A percentile compares a stretch with the other conserved stretches of the same genome.
phyloP scores from a whole-genome alignment of 768 basidiomycete species.

The Boletales sp. region DNA sequence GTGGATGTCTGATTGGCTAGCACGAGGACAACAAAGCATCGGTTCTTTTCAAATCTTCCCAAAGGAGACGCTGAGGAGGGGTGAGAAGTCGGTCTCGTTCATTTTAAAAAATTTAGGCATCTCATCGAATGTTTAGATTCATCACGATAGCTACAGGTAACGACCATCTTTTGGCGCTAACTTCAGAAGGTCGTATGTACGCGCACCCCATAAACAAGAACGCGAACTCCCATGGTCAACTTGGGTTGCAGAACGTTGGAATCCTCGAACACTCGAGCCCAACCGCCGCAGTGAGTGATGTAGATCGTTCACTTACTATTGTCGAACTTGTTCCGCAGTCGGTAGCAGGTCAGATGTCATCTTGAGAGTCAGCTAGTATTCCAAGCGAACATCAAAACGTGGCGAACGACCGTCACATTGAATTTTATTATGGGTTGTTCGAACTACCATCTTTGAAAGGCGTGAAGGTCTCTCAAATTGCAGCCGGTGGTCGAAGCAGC shows the following conservation, averaged over 20 bases:
- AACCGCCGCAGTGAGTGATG: conserved; percentile 1
- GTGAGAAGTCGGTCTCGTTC: conserved; percentile 48
- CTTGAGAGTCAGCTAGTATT: conserved; percentile 19
- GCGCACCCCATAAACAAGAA: conserved; percentile 68
- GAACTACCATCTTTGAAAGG: conserved; percentile 74
- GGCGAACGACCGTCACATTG: conserved; percentile 42
- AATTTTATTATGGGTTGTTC: conserved; percentile 66
- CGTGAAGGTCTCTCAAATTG: conserved; percentile 62
- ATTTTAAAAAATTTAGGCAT: background rate
- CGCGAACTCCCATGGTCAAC: conserved; percentile 81
- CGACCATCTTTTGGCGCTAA: conserved; percentile 69
- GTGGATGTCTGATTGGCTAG: conserved; percentile 61
- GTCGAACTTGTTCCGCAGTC: conserved; percentile 59
- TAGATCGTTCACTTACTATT: conserved; percentile 32
- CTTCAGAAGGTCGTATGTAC: conserved; percentile 72
- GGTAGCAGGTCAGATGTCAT: conserved; percentile 46
- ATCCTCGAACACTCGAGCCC: conserved; percentile 34
- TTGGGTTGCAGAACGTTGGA: conserved; percentile 69
- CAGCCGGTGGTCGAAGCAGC: conserved; percentile 68
- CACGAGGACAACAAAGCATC: conserved; percentile 44
- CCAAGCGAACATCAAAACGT: conserved; percentile 13
- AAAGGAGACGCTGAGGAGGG: conserved; percentile 39
- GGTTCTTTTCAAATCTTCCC: conserved; percentile 64
- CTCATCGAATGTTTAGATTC: conserved; percentile 46
- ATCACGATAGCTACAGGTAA: conserved; percentile 68